These are phyloP conservation scores for Colletotrichum lini DNA, from an alignment of 2,329 filamentous ascomycete species.

Conservation along the genomic window DNA sequence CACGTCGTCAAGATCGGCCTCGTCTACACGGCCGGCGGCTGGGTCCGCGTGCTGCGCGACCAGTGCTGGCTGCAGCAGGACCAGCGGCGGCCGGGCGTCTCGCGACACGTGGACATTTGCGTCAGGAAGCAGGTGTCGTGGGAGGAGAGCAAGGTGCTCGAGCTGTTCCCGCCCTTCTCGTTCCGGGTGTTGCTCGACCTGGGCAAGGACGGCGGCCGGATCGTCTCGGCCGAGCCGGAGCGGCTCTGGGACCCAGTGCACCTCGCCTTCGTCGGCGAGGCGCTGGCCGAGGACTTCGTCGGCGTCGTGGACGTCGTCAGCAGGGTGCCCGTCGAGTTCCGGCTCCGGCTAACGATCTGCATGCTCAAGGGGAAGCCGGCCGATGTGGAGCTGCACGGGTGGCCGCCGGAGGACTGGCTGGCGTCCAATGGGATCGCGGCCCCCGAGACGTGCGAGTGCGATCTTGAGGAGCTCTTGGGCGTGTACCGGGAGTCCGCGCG, in stretches of 20 bases:
- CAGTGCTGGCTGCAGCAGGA: background rate
- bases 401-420: background rate
- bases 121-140: background rate
- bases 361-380: background rate
- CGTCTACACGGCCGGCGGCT: background rate
- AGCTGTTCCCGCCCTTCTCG: background rate
- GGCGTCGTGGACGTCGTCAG: background rate
- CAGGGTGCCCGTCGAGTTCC: too few species aligned
- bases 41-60: background rate
- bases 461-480: too few species aligned
- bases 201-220: background rate
- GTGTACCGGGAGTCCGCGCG: too few species aligned
- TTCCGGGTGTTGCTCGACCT: background rate
- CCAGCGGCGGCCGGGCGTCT: background rate
- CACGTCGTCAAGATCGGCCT: background rate
- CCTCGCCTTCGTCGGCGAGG: background rate
- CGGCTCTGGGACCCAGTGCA: background rate
- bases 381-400: background rate
- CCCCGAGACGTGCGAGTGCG: too few species aligned
- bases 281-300: background rate
- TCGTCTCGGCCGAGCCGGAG: background rate
- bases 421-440: too few species aligned
- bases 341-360: background rate
- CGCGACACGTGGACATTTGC: background rate
- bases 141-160: background rate